Evolutionary conservation across 805 yeast genomes (phyloP), one percentile per base, ranked within the genome.

Genomic region (Pichia exigua): DNA sequence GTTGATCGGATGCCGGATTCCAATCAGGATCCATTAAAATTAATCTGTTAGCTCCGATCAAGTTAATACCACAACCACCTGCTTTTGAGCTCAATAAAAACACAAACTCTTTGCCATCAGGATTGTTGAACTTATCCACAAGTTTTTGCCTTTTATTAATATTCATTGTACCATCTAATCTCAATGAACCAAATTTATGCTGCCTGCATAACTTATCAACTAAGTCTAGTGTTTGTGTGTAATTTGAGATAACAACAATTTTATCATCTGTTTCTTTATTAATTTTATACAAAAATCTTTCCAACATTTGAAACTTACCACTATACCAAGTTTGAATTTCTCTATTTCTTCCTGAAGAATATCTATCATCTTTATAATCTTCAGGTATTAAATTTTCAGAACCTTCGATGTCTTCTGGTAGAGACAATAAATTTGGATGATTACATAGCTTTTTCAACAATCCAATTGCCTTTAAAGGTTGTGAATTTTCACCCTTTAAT

Each of bases 1-100:
- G 99, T 65, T 94, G 98, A 64, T 92, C 99, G 1, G 96, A 85
- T 0, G 99, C 98, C 0, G 99, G 99, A 62, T 92, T 92, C 99
- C 99, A 94, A 65, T 94, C 99, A 0, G 83, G 83, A 65, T 94
- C 99, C 63, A 94, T 74, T 46, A 94, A 71, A 21, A 94, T 80
- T 55, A 94, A 73, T 56, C 99, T 76, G 59, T 94, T 94, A 2
- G 98, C 99, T 13, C 99, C 99, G 61, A 94, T 92, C 60, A 94
- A 76, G 65, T 94, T 94, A 61, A 94, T 88, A 69, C 99, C 99
- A 73, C 99, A 94, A 1, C 99, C 99, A 60, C 99, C 99, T 1
- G 99, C 99, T 67, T 94, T 94, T 9, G 96, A 87, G 64, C 96
- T 87, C 48, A 94, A 72, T 54, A 94, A 73, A 60, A 94, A 94